Conservation (phyloP, 371 early-diverging fungal genomes). For the Cokeromyces recurvatus region DNA sequence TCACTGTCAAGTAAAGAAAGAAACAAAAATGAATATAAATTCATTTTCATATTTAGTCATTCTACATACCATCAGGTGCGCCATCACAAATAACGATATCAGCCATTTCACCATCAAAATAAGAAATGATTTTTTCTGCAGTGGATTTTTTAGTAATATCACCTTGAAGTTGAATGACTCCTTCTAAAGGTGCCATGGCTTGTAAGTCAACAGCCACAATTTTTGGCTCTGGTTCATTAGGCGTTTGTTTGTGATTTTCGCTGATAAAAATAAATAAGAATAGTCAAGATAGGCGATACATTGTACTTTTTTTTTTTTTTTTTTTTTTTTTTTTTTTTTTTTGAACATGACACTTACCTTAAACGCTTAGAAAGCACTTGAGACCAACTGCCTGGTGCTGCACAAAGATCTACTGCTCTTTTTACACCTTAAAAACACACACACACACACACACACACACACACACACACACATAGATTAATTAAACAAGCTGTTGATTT, state of each 20-base stretch:
- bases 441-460: too few species aligned
- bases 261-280: conserved; percentile 19
- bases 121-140: conserved; percentile 82
- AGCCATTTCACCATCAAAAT: conserved; percentile 85
- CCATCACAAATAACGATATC: conserved; percentile 98
- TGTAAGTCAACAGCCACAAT: conserved; percentile 99
- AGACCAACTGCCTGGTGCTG: conserved; percentile 99
- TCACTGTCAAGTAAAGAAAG: too few species aligned
- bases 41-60: not conserved
- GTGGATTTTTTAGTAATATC: conserved; percentile 98
- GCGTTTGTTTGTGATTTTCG: conserved; percentile 53
- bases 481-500: too few species aligned
- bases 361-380: conserved; percentile 87
- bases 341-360: conserved; percentile 2
- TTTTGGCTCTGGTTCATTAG: conserved; percentile 55
- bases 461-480: too few species aligned
- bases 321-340: too few species aligned
- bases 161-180: conserved; percentile 93
- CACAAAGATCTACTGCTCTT: conserved; percentile 96
- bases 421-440: conserved; percentile 71
- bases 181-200: conserved; percentile 95
- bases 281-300: not conserved
- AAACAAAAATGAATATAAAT: not conserved
- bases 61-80: conserved; percentile 88
- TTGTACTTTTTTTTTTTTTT: not conserved